Evolutionary conservation across 2,329 filamentous ascomycete species (phyloP), one percentile per base, ranked within the genome.

Genomic region (Cladosporium sp.): DNA sequence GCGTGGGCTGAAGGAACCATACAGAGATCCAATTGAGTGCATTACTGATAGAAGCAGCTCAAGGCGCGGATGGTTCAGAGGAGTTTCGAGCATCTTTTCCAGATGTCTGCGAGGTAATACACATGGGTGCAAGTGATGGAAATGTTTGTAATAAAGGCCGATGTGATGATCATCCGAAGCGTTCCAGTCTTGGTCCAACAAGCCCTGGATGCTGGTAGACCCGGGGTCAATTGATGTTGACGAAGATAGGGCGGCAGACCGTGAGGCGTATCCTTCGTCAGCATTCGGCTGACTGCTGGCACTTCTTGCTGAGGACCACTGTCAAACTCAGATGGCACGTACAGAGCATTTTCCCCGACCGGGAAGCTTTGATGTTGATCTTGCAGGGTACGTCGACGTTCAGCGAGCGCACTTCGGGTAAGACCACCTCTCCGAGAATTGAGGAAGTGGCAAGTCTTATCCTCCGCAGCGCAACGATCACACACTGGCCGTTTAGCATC

Each of bases 391-490:
- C 40, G 40, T 44, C 40, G 40, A n/a, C 40, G 40, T 21, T 44
- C 40, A 7, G 40, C 40, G 18, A 44, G 40, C 11, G 40, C 40
- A 44, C 40, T 44, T 10, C 40, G 40, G 6, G 40, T 44, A 21
- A 44, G 40, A 44, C 40, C 40, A 8, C 40, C 40, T 10, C 40
- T 44, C 8, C 18, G 62, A 18, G 62, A 64, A 29, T 46, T 40
- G 14, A 50, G 33, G 18, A 35, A 64, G 5, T 40, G 23, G 52
- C 62, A 64, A 28, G 40, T 16, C 29, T 64, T 64, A 14, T 35
- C 28, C n/a, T 33, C 31, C n/a, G 29, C 29, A 49, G 62, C 16
- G 62, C 62, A 64, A n/a, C 62, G 62, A 37, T n/a, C 40, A 40
- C 62, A 64, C 21, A 26, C 44, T 28, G 62, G 62, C 11, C 33